Base-by-base conservation (phyloP, 2,329 filamentous ascomycete species). In the Colletotrichum musae region DNA sequence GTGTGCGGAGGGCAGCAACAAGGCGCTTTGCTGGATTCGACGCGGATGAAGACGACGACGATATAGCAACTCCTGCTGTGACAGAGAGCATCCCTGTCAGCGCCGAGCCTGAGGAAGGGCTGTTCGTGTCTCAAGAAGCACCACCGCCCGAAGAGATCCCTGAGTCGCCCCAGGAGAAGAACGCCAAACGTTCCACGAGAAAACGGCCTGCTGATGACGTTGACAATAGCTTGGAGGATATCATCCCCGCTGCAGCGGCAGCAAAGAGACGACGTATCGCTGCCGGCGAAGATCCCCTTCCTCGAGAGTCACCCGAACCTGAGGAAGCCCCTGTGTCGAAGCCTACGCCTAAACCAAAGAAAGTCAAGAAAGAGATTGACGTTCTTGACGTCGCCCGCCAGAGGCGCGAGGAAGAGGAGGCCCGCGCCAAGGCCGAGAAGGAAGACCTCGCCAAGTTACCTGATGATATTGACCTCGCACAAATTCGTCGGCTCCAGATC, bases 201-300 rank as follows among this genome's bases (percentile, higher is more conserved):
- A 90, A 90, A 74, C 80, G 88, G 26, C 77, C 76, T 2, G 81
- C 83, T 4, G 78, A 77, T 1, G 80, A 85, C 13, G 76, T 78
- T 58, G 81, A 88, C 62, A 88, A 92, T 52, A 80, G 92, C 9
- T 88, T 95, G 78, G 90, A 94, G 15, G 85, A 87, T 24, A 87
- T 97, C 64, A 90, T 95, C 1, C 93, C 94, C 0, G 93, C 91
- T 1, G 91, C 93, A 4, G 90, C 92, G 32, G 90, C 90, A 5
- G 88, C 94, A 76, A 98, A 97, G 78, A 89, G 91, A n/a, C 91
- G 92, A 24, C 90, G 92, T 28, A 84, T 93, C 21, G 91, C 89
- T 70, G 86, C 86, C 58, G 86, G 87, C 52, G 81, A 86, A 72
- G 82, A 86, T 39, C 83, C 86, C 3, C 73, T 82, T 7, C 77